Evolutionary conservation across 495 filamentous ascomycete species (phyloP), one percentile per base, ranked within the genome.

Genomic region (Immersiella caudata): DNA sequence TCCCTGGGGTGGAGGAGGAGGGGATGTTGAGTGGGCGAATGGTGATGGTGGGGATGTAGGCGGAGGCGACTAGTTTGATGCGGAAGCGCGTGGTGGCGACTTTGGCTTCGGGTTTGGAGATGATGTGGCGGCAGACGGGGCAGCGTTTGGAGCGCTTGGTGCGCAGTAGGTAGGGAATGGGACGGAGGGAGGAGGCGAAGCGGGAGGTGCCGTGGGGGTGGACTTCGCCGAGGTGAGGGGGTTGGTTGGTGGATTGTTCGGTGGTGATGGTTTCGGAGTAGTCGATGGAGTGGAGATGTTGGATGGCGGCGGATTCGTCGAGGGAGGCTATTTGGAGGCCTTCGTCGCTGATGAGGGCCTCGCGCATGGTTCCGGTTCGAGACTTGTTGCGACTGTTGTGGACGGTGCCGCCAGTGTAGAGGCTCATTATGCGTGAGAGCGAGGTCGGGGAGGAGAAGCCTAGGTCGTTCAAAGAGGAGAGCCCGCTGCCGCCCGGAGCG

Each of bases 111-210:
- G 93, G 94, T 75, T 95, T 95, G 60, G 90, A 90, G 74, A 99
- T 89, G 78, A 97, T 97, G 81, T 97, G 94, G 6, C 94, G 90
- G 82, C 95, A 99, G 12, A 88, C 86, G 67, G 90, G 87, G 79
- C 95, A 99, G 57, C 95, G 93, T 76, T 97, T 97, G 50, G 92
- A 90, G 52, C 93, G 91, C 75, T 97, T 97, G 0, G 93, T 97
- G 61, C 92, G 89, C 5, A 98, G 87, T 7, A 94, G 87, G 49
- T 89, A 88, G 2, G 91, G 89, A 25, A 91, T 83, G 11, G 95
- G 95, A 29, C 92, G 88, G 2, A 98, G 85, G 11, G 91, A 86
- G 64, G 86, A 81, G 24, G 78, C 71, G 77, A 92, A 91, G 57
- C 85, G 78, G 16, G 59, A 65, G 64, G 73, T 70, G 26, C 86